Conservation (phyloP, 305 asterid genomes). For the Fraxinus sp. region DNA sequence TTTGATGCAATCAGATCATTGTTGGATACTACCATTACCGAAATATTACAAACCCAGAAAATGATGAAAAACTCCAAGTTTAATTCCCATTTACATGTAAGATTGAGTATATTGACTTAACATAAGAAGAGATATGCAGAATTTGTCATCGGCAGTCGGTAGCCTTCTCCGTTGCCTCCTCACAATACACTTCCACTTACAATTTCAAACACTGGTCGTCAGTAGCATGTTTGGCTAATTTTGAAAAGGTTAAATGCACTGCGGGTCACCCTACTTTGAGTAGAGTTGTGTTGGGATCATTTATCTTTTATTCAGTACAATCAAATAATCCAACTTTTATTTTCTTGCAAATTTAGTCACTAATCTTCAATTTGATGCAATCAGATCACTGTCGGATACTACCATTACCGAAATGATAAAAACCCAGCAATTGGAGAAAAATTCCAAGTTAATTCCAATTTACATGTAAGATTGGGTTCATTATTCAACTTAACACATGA, state of each 20-base stretch:
- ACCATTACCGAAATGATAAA: too few relatives aligned
- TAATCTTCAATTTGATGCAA: too few relatives aligned
- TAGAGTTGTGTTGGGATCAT: background rate
- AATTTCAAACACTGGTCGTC: too few relatives aligned
- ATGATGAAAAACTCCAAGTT: background rate
- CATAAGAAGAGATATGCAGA: background rate
- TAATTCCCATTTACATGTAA: background rate
- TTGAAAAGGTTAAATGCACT: background rate
- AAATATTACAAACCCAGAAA: background rate
- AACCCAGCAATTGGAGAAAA: background rate
- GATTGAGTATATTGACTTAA: background rate
- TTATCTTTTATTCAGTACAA: too few relatives aligned
- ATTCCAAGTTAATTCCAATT: background rate
- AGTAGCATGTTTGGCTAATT: background rate
- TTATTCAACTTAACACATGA: background rate
- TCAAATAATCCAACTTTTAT: too few relatives aligned
- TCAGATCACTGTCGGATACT: too few relatives aligned
- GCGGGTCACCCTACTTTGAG: background rate
- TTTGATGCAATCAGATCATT: background rate
- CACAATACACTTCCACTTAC: too few relatives aligned
- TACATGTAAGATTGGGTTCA: background rate
- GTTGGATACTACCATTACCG: background rate
- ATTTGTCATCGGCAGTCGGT: too few relatives aligned
- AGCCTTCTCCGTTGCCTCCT: too few relatives aligned
- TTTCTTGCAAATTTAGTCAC: too few relatives aligned